These are phyloP conservation scores for Ormosia semicastrata DNA, from an alignment of 306 rosid species.

Conservation along the genomic window DNA sequence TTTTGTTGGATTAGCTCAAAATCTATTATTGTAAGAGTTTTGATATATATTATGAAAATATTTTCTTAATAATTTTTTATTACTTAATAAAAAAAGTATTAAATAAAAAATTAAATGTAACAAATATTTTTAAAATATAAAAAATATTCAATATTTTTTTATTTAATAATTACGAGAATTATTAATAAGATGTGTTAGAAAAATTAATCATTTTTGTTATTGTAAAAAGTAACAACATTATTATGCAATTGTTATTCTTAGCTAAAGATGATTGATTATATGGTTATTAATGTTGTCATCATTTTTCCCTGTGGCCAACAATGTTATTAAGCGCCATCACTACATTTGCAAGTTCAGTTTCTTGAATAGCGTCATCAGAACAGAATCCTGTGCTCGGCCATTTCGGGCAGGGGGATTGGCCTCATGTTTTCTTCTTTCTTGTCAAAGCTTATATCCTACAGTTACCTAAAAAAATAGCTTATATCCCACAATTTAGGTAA, in stretches of 20 bases:
- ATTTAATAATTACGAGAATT: too few relatives aligned
- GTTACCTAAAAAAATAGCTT: not conserved
- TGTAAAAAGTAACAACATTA: not conserved
- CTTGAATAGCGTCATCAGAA: not conserved
- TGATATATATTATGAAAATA: too few relatives aligned
- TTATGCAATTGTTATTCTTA: not conserved
- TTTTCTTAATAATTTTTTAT: too few relatives aligned
- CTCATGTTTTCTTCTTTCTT: not conserved
- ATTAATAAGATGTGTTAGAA: too few relatives aligned
- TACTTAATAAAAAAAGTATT: too few relatives aligned
- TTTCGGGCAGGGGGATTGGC: not conserved
- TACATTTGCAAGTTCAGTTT: not conserved
- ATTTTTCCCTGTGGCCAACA: conserved; percentile 11
- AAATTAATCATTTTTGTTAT: too few relatives aligned
- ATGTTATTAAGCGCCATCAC: not conserved
- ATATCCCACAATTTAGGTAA: not conserved
- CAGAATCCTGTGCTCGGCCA: not conserved
- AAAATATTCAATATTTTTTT: too few relatives aligned
- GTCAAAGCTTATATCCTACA: not conserved
- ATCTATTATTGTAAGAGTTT: not conserved
- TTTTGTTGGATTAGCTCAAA: not conserved
- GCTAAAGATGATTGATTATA: conserved; percentile 7
- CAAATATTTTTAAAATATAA: too few relatives aligned
- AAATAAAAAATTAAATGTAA: too few relatives aligned
- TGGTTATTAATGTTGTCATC: not conserved